A percentile compares a stretch with the other conserved stretches of the same genome.
Evolutionary conservation across 306 rosid genomes (phyloP).

Genomic region (Echinosophora koreensis): DNA sequence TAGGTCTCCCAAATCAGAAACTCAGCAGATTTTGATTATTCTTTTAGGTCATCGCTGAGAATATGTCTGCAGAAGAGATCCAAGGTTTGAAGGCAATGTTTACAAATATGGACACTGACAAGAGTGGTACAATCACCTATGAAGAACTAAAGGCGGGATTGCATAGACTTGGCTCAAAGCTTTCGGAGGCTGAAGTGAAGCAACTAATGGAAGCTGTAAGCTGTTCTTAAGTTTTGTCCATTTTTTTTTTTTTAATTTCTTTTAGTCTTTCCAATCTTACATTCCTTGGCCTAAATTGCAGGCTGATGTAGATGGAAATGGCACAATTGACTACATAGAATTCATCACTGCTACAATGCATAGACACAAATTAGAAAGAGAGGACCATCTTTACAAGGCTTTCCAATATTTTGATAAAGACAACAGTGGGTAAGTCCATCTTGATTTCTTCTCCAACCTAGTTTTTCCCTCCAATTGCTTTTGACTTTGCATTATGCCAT

Average conservation of each 20-base stretch:
- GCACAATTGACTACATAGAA: constrained; percentile 88
- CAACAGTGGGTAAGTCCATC: constrained; percentile 75
- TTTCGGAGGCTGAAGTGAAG: constrained; percentile 80
- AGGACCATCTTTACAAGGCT: constrained; percentile 84
- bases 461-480: not conserved
- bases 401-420: constrained; percentile 91
- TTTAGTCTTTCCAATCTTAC: constrained; percentile 13
- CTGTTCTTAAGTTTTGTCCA: constrained; percentile 7
- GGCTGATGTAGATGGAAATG: constrained; percentile 97
- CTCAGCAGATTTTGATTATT: constrained; percentile 21
- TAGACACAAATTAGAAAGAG: constrained; percentile 88
- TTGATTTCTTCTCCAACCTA: constrained; percentile 16
- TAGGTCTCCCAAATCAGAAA: not conserved
- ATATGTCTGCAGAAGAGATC: constrained; percentile 89
- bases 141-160: constrained; percentile 87
- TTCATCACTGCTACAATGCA: constrained; percentile 97
- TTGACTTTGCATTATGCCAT: not conserved
- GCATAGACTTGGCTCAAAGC: constrained; percentile 91
- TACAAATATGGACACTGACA: constrained; percentile 86
- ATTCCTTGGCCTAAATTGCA: constrained; percentile 42
- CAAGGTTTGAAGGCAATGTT: constrained; percentile 94
- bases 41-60: constrained; percentile 86
- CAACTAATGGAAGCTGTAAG: constrained; percentile 98
- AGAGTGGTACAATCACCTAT: constrained; percentile 88
- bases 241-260: not conserved